Conservation (phyloP, 2,329 filamentous ascomycete species). For the Colletotrichum nymphaeae region DNA sequence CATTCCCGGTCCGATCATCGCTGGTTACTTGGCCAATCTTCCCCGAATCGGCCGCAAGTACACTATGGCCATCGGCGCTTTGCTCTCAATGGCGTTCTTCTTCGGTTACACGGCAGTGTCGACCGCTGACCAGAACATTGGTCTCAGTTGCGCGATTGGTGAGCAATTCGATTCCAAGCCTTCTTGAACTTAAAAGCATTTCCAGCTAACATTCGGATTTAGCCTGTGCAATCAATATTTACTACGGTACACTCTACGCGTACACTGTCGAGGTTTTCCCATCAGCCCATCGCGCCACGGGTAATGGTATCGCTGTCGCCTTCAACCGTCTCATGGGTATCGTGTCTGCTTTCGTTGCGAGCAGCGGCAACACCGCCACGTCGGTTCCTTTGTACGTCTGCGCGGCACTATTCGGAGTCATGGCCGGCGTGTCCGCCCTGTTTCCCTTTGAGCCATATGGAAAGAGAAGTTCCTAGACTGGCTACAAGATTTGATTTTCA, state of each 20-base stretch:
- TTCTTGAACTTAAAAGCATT: background rate
- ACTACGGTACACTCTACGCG: constrained; percentile 76
- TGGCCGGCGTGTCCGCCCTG: constrained; percentile 66
- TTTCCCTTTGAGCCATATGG: constrained; percentile 79
- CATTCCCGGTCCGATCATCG: constrained; percentile 77
- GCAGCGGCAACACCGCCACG: constrained; percentile 69
- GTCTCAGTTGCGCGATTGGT: constrained; percentile 71
- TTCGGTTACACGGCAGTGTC: constrained; percentile 79
- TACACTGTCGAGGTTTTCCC: constrained; percentile 73
- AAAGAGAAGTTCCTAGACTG: constrained; percentile 56
- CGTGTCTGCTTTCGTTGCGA: constrained; percentile 75
- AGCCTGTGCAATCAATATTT: constrained; percentile 76
- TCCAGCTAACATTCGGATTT: constrained; percentile 42
- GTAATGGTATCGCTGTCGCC: constrained; percentile 78
- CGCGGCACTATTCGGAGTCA: constrained; percentile 71
- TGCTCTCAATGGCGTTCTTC: constrained; percentile 77
- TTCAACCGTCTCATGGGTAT: constrained; percentile 82
- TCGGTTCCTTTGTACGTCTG: constrained; percentile 76
- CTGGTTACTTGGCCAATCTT: constrained; percentile 72
- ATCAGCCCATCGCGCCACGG: constrained; percentile 77
- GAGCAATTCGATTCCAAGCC: background rate
- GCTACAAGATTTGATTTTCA: background rate
- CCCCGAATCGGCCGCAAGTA: constrained; percentile 70
- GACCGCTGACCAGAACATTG: constrained; percentile 71
- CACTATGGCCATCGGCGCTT: constrained; percentile 74